phyloP scores from a whole-genome alignment of 129 eudicot genomes.

The Escallonia rubra region DNA sequence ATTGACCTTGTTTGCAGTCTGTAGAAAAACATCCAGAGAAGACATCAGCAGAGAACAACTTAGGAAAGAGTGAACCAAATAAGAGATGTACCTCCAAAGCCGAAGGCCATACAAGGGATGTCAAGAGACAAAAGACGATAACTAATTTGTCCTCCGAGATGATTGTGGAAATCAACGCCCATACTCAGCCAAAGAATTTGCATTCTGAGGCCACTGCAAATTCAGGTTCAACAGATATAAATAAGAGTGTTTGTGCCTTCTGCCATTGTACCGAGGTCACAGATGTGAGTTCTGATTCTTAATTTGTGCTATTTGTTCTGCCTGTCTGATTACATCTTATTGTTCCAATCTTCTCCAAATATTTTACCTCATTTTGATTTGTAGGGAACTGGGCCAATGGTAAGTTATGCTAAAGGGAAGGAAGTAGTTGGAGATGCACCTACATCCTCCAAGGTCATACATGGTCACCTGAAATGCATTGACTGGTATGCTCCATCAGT shows the following conservation, averaged over 20 bases:
- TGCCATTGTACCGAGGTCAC: conserved; percentile 60
- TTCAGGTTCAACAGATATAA: conserved; percentile 15
- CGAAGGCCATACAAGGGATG: conserved; percentile 25
- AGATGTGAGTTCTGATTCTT: conserved; percentile 38
- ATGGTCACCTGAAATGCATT: conserved; percentile 69
- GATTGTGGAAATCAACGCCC: conserved; percentile 6
- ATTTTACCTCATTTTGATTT: background rate
- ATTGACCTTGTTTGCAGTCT: conserved; percentile 28
- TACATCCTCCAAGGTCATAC: conserved; percentile 32
- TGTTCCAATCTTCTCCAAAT: background rate
- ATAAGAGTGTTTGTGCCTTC: conserved; percentile 53
- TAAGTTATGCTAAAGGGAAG: conserved; percentile 62
- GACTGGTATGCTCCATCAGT: conserved; percentile 43
- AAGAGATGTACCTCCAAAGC: conserved; percentile 1
- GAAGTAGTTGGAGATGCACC: conserved; percentile 33
- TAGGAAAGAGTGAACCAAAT: conserved; percentile 5
- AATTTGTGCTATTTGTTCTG: background rate
- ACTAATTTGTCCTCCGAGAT: conserved; percentile 14
- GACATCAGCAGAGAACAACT: conserved; percentile 17
- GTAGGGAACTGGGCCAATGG: conserved; percentile 74
- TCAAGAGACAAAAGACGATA: conserved; percentile 57
- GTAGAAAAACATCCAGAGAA: conserved; percentile 17
- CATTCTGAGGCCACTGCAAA: conserved; percentile 10
- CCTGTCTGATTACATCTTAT: background rate
- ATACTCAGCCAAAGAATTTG: conserved; percentile 9